Evolutionary conservation across 495 filamentous ascomycete genomes (phyloP).

Genomic region (Aspergillus ellipticus): DNA sequence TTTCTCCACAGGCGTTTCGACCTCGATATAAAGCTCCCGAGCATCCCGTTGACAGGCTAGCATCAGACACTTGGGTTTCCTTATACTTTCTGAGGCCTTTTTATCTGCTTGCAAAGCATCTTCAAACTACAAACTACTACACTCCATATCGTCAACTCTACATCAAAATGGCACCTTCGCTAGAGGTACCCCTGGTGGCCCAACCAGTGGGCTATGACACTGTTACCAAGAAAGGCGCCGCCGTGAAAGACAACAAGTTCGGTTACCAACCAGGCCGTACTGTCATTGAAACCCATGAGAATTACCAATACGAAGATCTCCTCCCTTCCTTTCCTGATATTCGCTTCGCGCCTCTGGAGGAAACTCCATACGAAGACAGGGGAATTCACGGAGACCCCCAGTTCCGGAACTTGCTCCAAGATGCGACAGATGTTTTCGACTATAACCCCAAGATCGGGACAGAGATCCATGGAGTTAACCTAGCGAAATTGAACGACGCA

Average conservation of each 20-base stretch:
- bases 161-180: constrained; percentile 28
- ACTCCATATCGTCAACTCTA: background rate
- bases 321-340: constrained; percentile 55
- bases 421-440: constrained; percentile 54
- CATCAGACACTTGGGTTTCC: no score
- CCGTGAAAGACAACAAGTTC: constrained; percentile 29
- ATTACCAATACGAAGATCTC: constrained; percentile 55
- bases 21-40: background rate
- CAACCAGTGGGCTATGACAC: constrained; percentile 12
- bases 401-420: constrained; percentile 48
- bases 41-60: background rate
- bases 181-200: constrained; percentile 25
- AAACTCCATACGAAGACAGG: constrained; percentile 52
- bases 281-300: constrained; percentile 37
- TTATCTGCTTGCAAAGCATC: no score
- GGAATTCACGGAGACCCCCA: constrained; percentile 53
- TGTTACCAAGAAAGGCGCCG: constrained; percentile 18
- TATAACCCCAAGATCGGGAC: constrained; percentile 69
- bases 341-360: constrained; percentile 49
- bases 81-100: background rate
- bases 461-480: constrained; percentile 66
- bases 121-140: no score
- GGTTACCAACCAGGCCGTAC: constrained; percentile 49
- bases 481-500: constrained; percentile 60
- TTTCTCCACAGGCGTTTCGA: background rate